phyloP scores from a whole-genome alignment of 345 rosid species.

The Salix brachista region DNA sequence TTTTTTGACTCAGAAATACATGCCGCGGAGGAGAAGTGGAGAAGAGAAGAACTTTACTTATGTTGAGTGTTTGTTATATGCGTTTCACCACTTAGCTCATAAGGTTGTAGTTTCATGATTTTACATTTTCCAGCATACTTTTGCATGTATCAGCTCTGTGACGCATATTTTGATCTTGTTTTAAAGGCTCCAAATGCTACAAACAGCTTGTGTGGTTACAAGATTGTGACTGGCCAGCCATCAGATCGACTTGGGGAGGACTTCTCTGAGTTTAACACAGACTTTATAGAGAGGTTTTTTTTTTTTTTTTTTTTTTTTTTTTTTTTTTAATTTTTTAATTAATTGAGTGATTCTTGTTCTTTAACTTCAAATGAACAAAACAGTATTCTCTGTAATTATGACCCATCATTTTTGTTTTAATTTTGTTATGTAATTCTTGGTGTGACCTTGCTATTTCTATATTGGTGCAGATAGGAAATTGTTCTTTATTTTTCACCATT shows the following conservation, averaged over 20 bases:
- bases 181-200: conserved; percentile 93
- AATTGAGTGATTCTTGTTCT: not conserved
- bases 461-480: not conserved
- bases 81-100: conserved; percentile 87
- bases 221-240: conserved; percentile 96
- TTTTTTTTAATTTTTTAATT: not conserved
- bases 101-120: conserved; percentile 49
- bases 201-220: conserved; percentile 91
- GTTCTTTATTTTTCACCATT: not conserved
- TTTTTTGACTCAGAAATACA: conserved; percentile 57
- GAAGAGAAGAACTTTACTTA: conserved; percentile 95
- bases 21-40: conserved; percentile 87
- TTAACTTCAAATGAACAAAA: not conserved
- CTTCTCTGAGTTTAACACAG: conserved; percentile 79
- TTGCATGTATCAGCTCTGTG: not conserved
- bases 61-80: conserved; percentile 85
- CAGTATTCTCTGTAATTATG: not conserved
- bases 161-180: conserved; percentile 24
- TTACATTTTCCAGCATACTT: conserved; percentile 5
- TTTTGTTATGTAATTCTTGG: not conserved
- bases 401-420: no score
- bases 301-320: no score
- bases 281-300: conserved; percentile 75
- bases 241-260: conserved; percentile 97
- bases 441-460: not conserved